These are phyloP conservation scores for sunflower (Helianthus annuus) DNA, from an alignment of 129 eudicot species.

Conservation along the genomic window HanXRQr2.0-SUNRISE NC_035439.2:109524933-109525432, in stretches of 20 bases:
- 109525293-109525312: constrained; percentile 16
- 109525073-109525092: constrained; percentile 20
- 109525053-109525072: constrained; percentile 37
- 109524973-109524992: too few species aligned
- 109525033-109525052: constrained; percentile 32
- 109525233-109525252: background rate
- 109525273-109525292: background rate
- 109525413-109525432: constrained; percentile 30
- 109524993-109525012: background rate
- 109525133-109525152: constrained; percentile 49
- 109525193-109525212: background rate
- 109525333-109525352: background rate
- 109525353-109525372: background rate
- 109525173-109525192: background rate
- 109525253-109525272: background rate
- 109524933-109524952: too few species aligned
- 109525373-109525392: background rate
- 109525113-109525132: constrained; percentile 51
- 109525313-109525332: constrained; percentile 20
- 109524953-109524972: too few species aligned
- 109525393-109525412: background rate
- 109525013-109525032: background rate
- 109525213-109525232: background rate
- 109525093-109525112: constrained; percentile 20
- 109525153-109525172: constrained; percentile 29